A percentile compares a stretch with the other conserved stretches of the same genome.
These are phyloP conservation scores for Cochlearia excelsa DNA, from an alignment of 345 rosid species.

Conservation along the genomic window DNA sequence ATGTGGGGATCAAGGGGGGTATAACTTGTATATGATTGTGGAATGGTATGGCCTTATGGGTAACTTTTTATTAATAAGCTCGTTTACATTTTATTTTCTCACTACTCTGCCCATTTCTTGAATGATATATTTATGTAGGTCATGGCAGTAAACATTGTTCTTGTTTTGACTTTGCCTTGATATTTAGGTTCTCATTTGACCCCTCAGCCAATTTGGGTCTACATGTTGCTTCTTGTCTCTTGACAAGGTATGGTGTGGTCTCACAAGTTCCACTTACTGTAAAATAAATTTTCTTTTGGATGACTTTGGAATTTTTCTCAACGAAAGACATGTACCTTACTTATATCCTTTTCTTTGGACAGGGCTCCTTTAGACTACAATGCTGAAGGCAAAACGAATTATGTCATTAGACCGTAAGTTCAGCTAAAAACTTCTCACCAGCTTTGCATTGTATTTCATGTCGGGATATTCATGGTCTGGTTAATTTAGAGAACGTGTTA, in stretches of 20 bases:
- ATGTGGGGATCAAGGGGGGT: too few relatives aligned
- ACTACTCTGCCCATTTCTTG: too few relatives aligned
- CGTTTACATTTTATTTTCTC: too few relatives aligned
- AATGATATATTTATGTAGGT: not conserved
- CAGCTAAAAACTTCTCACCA: conserved; percentile 17
- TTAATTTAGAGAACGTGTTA: not conserved
- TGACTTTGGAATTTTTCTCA: not conserved
- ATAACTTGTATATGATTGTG: too few relatives aligned
- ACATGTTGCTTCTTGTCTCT: conserved; percentile 82
- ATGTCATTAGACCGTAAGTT: conserved; percentile 89
- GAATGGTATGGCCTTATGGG: too few relatives aligned
- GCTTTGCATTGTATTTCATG: conserved; percentile 3
- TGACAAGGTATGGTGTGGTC: conserved; percentile 59
- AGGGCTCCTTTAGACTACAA: conserved; percentile 82
- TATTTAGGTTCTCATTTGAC: conserved; percentile 83
- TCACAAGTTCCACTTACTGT: conserved; percentile 2
- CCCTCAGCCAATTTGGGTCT: conserved; percentile 73
- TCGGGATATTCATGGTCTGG: not conserved
- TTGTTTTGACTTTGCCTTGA: conserved; percentile 25
- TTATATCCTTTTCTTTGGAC: conserved; percentile 26
- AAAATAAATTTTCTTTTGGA: not conserved
- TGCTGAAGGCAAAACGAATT: conserved; percentile 85
- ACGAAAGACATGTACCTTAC: conserved; percentile 2
- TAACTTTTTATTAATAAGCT: too few relatives aligned
- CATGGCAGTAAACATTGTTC: not conserved